Evolutionary conservation across 2,329 filamentous ascomycete genomes (phyloP).

Genomic region (Periconia sp.): DNA sequence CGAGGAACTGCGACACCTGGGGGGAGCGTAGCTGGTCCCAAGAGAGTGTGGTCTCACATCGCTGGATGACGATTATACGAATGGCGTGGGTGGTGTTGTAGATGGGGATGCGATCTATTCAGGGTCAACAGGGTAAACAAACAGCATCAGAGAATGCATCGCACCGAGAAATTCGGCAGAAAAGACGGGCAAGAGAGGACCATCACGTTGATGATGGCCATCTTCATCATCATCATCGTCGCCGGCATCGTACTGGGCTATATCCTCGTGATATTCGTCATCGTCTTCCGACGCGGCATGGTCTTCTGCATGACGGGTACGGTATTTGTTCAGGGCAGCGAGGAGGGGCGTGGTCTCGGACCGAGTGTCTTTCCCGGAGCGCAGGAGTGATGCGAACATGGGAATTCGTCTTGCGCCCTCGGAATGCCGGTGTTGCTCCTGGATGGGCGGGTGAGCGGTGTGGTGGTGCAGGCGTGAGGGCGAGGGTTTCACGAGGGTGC

Average conservation of each 20-base stretch:
- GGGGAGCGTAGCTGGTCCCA: slow-evolving; percentile 97
- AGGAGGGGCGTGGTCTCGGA: slow-evolving; percentile 46
- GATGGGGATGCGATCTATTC: slow-evolving; percentile 80
- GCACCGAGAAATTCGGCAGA: slow-evolving; percentile 47
- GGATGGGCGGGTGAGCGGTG: too few relatives aligned
- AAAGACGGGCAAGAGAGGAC: slow-evolving; percentile 49
- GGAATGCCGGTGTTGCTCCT: too few relatives aligned
- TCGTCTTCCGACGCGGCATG: slow-evolving; percentile 13
- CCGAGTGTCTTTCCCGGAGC: slow-evolving; percentile 33
- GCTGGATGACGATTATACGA: slow-evolving; percentile 79
- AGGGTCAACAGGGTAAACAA: slow-evolving; percentile 26
- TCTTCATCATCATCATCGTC: slow-evolving; percentile 38
- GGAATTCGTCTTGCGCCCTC: slow-evolving; percentile 20
- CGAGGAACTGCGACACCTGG: slow-evolving; percentile 91
- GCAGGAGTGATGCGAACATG: slow-evolving; percentile 48
- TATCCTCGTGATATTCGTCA: slow-evolving; percentile 28
- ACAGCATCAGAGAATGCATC: slow-evolving; percentile 12
- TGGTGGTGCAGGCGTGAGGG: slow-evolving; percentile 8
- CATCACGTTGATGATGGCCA: slow-evolving; percentile 34
- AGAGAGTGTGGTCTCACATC: slow-evolving; percentile 88
- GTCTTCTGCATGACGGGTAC: slow-evolving; percentile 30
- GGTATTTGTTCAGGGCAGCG: slow-evolving; percentile 37
- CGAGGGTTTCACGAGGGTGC: slow-evolving; percentile 14
- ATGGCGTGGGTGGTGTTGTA: slow-evolving; percentile 92
- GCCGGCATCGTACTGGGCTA: slow-evolving; percentile 30